Conservation (phyloP, 192 early-diverging fungal genomes). For the Dimargaris xerosporica region DNA sequence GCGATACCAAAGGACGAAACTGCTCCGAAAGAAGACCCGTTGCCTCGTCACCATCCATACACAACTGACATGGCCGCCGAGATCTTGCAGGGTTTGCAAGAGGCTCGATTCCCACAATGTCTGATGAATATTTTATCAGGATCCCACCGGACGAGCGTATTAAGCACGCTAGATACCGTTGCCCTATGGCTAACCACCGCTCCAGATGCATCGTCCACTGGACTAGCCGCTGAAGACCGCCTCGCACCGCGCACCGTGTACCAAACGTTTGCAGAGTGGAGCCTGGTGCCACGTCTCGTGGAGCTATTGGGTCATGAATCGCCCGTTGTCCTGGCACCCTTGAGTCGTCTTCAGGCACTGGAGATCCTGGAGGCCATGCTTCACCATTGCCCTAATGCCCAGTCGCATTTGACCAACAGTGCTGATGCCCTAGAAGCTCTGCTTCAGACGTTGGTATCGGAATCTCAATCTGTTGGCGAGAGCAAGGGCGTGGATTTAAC, state of each 20-base stretch:
- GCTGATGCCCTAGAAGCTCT: too few relatives aligned
- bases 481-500: too few relatives aligned
- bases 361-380: neutral
- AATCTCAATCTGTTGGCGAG: too few relatives aligned
- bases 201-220: neutral
- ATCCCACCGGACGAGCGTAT: neutral
- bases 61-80: neutral
- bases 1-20: neutral
- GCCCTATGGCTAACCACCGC: neutral
- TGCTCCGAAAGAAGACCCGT: neutral
- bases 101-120: neutral
- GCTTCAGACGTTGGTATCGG: too few relatives aligned
- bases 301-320: neutral
- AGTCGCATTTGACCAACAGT: too few relatives aligned
- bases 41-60: too few relatives aligned
- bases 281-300: neutral
- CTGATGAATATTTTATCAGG: neutral
- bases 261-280: neutral
- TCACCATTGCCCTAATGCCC: neutral
- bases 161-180: neutral
- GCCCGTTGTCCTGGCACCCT: neutral
- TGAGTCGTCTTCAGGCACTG: neutral
- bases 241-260: neutral
- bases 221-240: neutral
- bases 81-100: neutral